Conservation (phyloP, 345 rosid species). For the Populus alba region DNA sequence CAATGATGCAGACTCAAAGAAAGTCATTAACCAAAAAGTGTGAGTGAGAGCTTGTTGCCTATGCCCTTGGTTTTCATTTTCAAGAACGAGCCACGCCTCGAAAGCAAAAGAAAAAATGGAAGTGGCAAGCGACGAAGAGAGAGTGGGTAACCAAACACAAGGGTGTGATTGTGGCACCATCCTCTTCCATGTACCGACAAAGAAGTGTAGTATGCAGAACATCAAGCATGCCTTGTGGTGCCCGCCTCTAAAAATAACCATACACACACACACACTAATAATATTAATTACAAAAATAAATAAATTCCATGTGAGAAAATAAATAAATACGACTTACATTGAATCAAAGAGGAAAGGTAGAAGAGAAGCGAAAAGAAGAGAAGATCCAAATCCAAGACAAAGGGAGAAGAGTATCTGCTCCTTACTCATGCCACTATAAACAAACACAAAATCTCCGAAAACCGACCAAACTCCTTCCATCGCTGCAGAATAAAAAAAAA, state of each 20-base stretch:
- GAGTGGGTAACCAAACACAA: slow-evolving; percentile 51
- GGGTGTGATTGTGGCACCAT: slow-evolving; percentile 38
- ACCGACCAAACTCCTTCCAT: slow-evolving; percentile 79
- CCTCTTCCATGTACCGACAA: slow-evolving; percentile 76
- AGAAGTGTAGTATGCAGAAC: slow-evolving; percentile 65
- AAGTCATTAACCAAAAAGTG: slow-evolving; percentile 90
- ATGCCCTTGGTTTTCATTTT: slow-evolving; percentile 87
- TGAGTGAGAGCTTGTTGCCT: slow-evolving; percentile 68
- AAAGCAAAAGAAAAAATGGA: slow-evolving; percentile 68
- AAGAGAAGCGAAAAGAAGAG: slow-evolving; percentile 56
- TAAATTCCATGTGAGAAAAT: not conserved
- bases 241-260: slow-evolving; percentile 47
- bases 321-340: slow-evolving; percentile 39
- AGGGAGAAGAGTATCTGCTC: slow-evolving; percentile 53
- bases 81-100: slow-evolving; percentile 80
- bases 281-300: too few species aligned
- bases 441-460: slow-evolving; percentile 73
- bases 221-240: slow-evolving; percentile 69
- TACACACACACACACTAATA: not conserved
- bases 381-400: slow-evolving; percentile 53
- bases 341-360: slow-evolving; percentile 71
- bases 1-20: slow-evolving; percentile 69
- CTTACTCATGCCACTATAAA: slow-evolving; percentile 40
- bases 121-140: slow-evolving; percentile 67
- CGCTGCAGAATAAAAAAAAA: slow-evolving; percentile 28